Evolutionary conservation across 306 rosid species (phyloP), one percentile per base, ranked within the genome.

Genomic region (Quercus suber): DNA sequence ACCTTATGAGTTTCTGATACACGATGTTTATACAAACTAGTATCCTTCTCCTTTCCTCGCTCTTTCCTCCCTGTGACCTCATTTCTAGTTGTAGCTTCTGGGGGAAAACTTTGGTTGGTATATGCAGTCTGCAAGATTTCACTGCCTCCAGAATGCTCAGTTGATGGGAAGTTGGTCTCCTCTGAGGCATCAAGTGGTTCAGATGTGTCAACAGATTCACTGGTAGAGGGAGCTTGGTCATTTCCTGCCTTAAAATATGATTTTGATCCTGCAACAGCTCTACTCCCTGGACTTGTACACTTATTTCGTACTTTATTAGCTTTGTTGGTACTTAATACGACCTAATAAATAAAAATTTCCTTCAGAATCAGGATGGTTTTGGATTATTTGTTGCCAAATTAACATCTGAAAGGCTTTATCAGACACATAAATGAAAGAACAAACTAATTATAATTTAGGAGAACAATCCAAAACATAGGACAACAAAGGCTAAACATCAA

Each of bases 1-100:
- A 49, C 85, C 79, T 82, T 87, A 19, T 71, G 5, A 70, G 84
- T 77, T 67, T 79, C 86, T 0, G 77, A 51, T 45, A 9, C 80
- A 55, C 23, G 52, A 30, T 78, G 87, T 64, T 79, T 86, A 76
- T 55, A 79, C 76, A 35, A 8, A 25, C 41, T 63, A 33, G 43
- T 31, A 68, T 75, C 84, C 79, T 76, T 85, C 73, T 78, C 84
- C 79, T 80, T 85, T 69, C 82, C 85, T 51, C 49, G 25, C 43
- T 73, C 88, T 64, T 83, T 83, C 82, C 71, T 82, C 80, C 76
- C 74, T n/a, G 61, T 15, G 27, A 27, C 28, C 59, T 55, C 76
- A 35, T 35, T 33, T 56, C 61, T 82, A 45, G 84, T 57, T 57
- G 12, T 23, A 70, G 78, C 65, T 63, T 77, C 75, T 28, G 78